phyloP scores from a whole-genome alignment of 768 basidiomycete genomes.

The Podaxis sp. region DNA sequence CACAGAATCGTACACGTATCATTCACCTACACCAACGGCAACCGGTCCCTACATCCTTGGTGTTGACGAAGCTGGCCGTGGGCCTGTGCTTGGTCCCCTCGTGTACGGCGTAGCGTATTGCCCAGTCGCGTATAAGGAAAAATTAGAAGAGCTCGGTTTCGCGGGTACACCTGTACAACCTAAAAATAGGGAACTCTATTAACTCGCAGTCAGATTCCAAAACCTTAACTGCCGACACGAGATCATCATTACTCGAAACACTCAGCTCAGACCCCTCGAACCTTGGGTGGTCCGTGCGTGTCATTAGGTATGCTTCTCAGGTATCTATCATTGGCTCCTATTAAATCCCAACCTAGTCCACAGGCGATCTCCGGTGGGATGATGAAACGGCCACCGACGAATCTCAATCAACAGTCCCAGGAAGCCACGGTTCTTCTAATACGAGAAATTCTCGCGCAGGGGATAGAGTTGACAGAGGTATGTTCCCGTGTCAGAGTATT shows the following conservation, averaged over 20 bases:
- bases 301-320: slow-evolving; percentile 51
- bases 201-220: slow-evolving; percentile 77
- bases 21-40: slow-evolving; percentile 69
- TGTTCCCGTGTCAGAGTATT: slow-evolving; percentile 8
- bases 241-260: slow-evolving; percentile 62
- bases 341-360: slow-evolving; percentile 50
- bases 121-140: slow-evolving; percentile 70
- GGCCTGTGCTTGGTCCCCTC: slow-evolving; percentile 92
- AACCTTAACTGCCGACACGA: slow-evolving; percentile 70
- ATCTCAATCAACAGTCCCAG: slow-evolving; percentile 86
- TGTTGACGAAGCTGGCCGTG: slow-evolving; percentile 98
- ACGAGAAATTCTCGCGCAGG: slow-evolving; percentile 76
- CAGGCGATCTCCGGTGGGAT: slow-evolving; percentile 91
- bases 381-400: slow-evolving; percentile 79
- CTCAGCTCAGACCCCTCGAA: slow-evolving; percentile 71
- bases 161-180: slow-evolving; percentile 56
- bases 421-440: slow-evolving; percentile 91
- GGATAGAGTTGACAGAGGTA: slow-evolving; percentile 80
- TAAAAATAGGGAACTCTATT: background rate
- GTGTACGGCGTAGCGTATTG: slow-evolving; percentile 98
- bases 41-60: slow-evolving; percentile 89
- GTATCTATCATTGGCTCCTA: background rate
- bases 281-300: slow-evolving; percentile 81
- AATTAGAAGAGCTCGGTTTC: slow-evolving; percentile 82
- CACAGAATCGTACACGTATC: slow-evolving; percentile 73